These are phyloP conservation scores for Cercophora sp. DNA, from an alignment of 495 filamentous ascomycete species.

Conservation along the genomic window DNA sequence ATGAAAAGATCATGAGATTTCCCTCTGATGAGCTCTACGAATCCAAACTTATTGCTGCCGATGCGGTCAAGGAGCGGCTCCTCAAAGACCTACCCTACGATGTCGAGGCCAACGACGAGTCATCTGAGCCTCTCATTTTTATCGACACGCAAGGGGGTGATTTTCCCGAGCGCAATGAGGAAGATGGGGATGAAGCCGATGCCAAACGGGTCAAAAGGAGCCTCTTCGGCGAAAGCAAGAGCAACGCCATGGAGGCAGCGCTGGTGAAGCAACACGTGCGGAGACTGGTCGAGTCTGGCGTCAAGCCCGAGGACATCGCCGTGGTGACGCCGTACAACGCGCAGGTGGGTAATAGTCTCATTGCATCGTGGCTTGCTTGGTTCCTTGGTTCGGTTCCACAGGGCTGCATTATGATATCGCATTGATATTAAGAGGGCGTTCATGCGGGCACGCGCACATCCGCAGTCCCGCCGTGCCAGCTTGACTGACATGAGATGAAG, in stretches of 20 bases:
- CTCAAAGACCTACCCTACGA: constrained; percentile 75
- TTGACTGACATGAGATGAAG: constrained; percentile 6
- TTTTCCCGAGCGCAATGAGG: constrained; percentile 54
- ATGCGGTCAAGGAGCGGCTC: constrained; percentile 67
- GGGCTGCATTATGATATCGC: constrained; percentile 8
- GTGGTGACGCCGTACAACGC: constrained; percentile 97
- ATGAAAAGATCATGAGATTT: constrained; percentile 90
- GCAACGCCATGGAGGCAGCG: constrained; percentile 86
- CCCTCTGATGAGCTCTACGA: constrained; percentile 89
- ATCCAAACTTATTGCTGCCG: constrained; percentile 69
- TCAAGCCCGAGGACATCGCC: constrained; percentile 77
- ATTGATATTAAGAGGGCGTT: constrained; percentile 19
- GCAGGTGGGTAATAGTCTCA: constrained; percentile 54
- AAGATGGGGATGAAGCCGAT: constrained; percentile 18
- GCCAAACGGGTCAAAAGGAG: constrained; percentile 21
- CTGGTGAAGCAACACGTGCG: constrained; percentile 73
- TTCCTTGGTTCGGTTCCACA: neutral
- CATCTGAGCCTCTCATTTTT: constrained; percentile 81
- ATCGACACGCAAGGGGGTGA: constrained; percentile 95
- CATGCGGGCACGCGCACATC: constrained; percentile 1
- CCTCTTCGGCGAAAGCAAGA: constrained; percentile 79
- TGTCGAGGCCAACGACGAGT: constrained; percentile 81
- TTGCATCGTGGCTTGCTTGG: neutral
- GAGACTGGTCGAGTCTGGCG: constrained; percentile 70
- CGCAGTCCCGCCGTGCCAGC: neutral